phyloP scores from a whole-genome alignment of 305 asterid genomes.

The Withania somnifera region DNA sequence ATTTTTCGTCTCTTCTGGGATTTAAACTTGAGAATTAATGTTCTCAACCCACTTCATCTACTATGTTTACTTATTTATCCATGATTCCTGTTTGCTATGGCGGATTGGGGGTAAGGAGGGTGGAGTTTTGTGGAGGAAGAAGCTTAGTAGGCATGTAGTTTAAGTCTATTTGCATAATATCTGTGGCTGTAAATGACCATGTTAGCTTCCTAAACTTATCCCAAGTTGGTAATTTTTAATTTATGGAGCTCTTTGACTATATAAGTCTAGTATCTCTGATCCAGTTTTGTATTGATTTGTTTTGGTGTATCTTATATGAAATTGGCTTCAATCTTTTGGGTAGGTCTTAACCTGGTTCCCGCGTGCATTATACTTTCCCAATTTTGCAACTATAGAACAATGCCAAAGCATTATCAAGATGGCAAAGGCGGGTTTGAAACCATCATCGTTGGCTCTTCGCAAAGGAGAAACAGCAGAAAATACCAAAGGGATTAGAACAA shows the following conservation, averaged over 20 bases:
- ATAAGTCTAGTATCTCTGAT: neutral
- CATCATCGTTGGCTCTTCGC: slow-evolving; percentile 81
- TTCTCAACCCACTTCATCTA: no score
- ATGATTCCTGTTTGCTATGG: neutral
- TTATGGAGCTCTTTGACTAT: neutral
- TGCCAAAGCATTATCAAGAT: slow-evolving; percentile 49
- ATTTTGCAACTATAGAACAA: slow-evolving; percentile 78
- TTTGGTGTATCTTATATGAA: neutral
- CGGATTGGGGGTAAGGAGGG: neutral
- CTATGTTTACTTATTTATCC: neutral
- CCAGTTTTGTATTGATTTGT: neutral
- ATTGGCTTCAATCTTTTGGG: neutral
- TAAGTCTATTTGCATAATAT: neutral
- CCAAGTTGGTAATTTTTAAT: neutral
- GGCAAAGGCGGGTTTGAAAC: slow-evolving; percentile 48
- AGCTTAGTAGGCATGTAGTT: neutral
- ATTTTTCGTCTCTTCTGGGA: no score
- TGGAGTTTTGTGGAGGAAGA: neutral
- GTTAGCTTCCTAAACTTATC: neutral
- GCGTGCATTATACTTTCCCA: slow-evolving; percentile 71
- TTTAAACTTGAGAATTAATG: no score
- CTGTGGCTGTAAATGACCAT: neutral
- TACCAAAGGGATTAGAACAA: slow-evolving; percentile 85
- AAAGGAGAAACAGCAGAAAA: slow-evolving; percentile 75
- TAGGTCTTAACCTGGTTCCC: slow-evolving; percentile 93